Percentiles rank a stretch among this genome's conserved stretches.
Conservation (phyloP, 208 protist genomes). For the Acanthamoeba triangularis region DNA sequence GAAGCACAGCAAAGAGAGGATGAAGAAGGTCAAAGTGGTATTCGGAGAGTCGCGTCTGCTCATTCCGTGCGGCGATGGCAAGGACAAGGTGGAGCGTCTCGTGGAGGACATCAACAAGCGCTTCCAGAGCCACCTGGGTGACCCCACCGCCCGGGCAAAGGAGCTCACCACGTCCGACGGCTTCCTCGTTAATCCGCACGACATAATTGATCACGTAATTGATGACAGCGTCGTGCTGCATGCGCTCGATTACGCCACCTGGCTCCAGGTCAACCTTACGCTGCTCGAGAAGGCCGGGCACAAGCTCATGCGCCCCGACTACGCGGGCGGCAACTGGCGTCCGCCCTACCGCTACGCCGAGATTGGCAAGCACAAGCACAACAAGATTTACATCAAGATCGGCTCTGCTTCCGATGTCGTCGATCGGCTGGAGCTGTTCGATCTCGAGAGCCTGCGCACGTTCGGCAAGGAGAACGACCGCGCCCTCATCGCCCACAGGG, state of each 20-base stretch:
- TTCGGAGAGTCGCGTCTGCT: constrained; percentile 26
- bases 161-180: constrained; percentile 46
- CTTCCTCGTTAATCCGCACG: constrained; percentile 52
- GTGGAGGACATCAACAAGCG: constrained; percentile 37
- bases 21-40: constrained; percentile 51
- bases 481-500: not conserved
- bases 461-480: constrained; percentile 40
- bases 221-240: not conserved
- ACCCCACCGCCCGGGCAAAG: constrained; percentile 23
- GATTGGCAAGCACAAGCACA: constrained; percentile 61
- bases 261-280: constrained; percentile 10
- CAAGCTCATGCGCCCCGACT: constrained; percentile 29
- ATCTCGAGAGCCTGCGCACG: constrained; percentile 46
- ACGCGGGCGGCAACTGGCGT: constrained; percentile 12
- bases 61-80: not conserved
- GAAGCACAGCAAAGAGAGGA: not conserved
- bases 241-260: constrained; percentile 29
- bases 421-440: constrained; percentile 41
- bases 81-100: constrained; percentile 32
- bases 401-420: not conserved
- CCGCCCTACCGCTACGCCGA: constrained; percentile 66
- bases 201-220: constrained; percentile 20
- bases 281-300: constrained; percentile 29
- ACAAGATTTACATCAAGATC: constrained; percentile 65
- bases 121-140: constrained; percentile 39